Evolutionary conservation across 192 early-diverging fungal genomes (phyloP), one percentile per base, ranked within the genome.

Genomic region (Coemansia sp.): DNA sequence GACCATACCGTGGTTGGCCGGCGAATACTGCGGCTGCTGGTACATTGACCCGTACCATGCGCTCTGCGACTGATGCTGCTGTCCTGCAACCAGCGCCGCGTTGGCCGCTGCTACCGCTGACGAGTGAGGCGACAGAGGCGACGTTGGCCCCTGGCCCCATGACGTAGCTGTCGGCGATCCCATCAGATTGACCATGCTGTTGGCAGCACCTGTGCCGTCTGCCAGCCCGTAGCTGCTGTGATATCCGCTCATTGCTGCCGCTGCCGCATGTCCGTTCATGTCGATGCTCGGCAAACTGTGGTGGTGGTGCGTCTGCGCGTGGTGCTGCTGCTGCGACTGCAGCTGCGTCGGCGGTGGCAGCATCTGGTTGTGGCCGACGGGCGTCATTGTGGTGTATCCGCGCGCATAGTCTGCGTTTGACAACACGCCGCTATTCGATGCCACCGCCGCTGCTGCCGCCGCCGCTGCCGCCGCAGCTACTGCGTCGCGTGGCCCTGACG

Each of bases 201-300:
- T 53, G 26, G 67, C 62, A 2, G 75, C 70, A 48, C 63, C 41
- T 35, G 72, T 74, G 39, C 77, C 68, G 51, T 80, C 72, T 9
- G 72, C 72, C 68, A 80, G 69, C 21, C 77, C 77, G 58, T 80
- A 80, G 72, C 77, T 80, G 69, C 69, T 74, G 55, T 71, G 77
- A 56, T 80, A 80, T 19, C 77, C 77, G 17, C 68, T 71, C 9
- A 74, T 71, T 10, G 68, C 68, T 9, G 58, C 72, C 1, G 71
- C 77, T 2, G 72, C 77, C 7, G 65, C 65, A 21, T 74, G 77
- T 6, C 77, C 68, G 65, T 75, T 75, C 62, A 80, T 74, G 63
- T 80, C 77, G 52, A 80, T 80, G 71, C 72, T 70, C 3, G 77
- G 77, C 65, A 80, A 65, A 29, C 63, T 69, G 65, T 80, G 77